Conservation (phyloP, 148 eudicot species). For the Beta vulgaris region DNA sequence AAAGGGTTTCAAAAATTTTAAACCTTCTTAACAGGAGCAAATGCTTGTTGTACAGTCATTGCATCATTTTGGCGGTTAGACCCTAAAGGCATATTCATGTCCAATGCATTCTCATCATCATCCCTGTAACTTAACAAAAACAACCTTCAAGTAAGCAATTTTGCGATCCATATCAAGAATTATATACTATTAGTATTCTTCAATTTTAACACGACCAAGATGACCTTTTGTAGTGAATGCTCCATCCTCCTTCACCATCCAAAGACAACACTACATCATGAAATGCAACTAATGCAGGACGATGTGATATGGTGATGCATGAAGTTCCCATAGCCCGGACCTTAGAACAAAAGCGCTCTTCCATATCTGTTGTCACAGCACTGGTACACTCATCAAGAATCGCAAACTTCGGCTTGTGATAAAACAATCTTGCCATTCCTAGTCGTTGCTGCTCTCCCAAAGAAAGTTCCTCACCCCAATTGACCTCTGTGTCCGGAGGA, state of each 20-base stretch:
- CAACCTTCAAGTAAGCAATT: slow-evolving; percentile 19
- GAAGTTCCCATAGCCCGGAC: slow-evolving; percentile 99
- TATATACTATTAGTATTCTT: background rate
- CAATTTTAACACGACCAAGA: slow-evolving; percentile 1
- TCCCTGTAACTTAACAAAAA: slow-evolving; percentile 48
- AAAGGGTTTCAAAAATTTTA: slow-evolving; percentile 7
- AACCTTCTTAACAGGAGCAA: slow-evolving; percentile 78
- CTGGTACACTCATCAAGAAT: slow-evolving; percentile 98
- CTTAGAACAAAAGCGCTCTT: slow-evolving; percentile 96
- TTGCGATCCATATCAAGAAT: background rate
- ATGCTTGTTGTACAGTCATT: slow-evolving; percentile 90
- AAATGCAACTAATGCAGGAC: slow-evolving; percentile 97
- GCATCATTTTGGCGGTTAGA: slow-evolving; percentile 89
- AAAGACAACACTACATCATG: slow-evolving; percentile 93
- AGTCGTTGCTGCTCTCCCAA: slow-evolving; percentile 94
- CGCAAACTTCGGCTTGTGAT: slow-evolving; percentile 98
- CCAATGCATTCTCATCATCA: slow-evolving; percentile 43
- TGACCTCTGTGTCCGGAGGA: slow-evolving; percentile 84
- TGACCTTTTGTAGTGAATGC: slow-evolving; percentile 76
- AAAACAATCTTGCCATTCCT: slow-evolving; percentile 98
- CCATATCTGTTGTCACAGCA: slow-evolving; percentile 99
- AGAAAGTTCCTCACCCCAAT: slow-evolving; percentile 97
- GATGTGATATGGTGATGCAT: slow-evolving; percentile 96
- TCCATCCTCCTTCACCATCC: slow-evolving; percentile 99
- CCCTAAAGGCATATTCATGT: slow-evolving; percentile 43